phyloP scores from a whole-genome alignment of 331 rosid species.

The Quercus lobata region DNA sequence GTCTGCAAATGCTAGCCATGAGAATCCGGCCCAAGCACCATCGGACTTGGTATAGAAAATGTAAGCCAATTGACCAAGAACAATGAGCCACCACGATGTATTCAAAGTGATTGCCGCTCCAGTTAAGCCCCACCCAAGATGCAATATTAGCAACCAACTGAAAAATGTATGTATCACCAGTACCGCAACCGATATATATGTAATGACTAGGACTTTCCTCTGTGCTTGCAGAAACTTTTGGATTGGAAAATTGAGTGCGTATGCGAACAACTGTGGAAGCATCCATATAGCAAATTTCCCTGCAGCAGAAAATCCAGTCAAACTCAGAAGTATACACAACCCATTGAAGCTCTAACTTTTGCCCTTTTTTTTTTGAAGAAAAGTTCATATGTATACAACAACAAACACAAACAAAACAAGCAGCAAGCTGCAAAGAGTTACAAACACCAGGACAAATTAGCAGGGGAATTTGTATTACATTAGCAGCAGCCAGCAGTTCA shows the following conservation, averaged over 20 bases:
- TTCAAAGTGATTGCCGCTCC: constrained; percentile 76
- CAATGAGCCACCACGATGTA: constrained; percentile 69
- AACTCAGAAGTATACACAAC: neutral
- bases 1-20: constrained; percentile 68
- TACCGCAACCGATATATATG: constrained; percentile 42
- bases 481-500: too few species aligned
- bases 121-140: constrained; percentile 56
- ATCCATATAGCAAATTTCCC: constrained; percentile 67
- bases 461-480: too few species aligned
- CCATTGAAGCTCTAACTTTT: neutral
- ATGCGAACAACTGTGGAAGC: constrained; percentile 82
- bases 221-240: constrained; percentile 81
- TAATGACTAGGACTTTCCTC: constrained; percentile 61
- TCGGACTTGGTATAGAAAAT: constrained; percentile 66
- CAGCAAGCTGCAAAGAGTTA: too few species aligned
- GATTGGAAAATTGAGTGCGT: constrained; percentile 70
- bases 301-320: constrained; percentile 5
- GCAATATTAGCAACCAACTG: constrained; percentile 69
- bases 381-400: neutral
- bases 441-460: too few species aligned
- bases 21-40: constrained; percentile 84
- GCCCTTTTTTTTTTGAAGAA: too few species aligned
- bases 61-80: constrained; percentile 41
- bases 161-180: constrained; percentile 44
- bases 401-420: too few species aligned